phyloP scores from a whole-genome alignment of 164 flowering plant genomes.

The Vitis riparia region DNA sequence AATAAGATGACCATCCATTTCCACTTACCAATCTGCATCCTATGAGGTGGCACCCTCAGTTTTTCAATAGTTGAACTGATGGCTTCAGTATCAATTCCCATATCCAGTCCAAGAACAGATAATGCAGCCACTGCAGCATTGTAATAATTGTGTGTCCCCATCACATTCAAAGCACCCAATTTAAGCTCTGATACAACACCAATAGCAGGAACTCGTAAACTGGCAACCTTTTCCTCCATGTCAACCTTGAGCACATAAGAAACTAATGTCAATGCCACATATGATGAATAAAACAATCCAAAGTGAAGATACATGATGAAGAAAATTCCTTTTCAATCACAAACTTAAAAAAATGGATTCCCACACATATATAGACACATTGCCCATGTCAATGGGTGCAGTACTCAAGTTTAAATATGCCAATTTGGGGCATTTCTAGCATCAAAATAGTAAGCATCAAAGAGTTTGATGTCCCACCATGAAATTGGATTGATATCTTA shows the following conservation, averaged over 20 bases:
- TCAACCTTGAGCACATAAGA: conserved; percentile 30
- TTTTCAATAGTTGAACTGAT: conserved; percentile 27
- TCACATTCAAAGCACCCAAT: conserved; percentile 27
- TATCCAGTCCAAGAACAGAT: conserved; percentile 33
- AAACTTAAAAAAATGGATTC: background rate
- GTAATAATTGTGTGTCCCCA: conserved; percentile 40
- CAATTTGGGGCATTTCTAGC: no score
- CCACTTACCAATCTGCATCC: conserved; percentile 44
- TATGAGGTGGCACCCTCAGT: conserved; percentile 34
- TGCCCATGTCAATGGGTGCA: no score
- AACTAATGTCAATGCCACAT: conserved; percentile 9
- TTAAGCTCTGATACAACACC: conserved; percentile 27
- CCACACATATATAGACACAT: background rate
- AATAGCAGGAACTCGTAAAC: conserved; percentile 31
- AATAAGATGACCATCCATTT: background rate
- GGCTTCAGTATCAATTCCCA: conserved; percentile 33
- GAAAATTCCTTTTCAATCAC: background rate
- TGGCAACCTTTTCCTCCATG: conserved; percentile 30
- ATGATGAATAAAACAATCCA: background rate
- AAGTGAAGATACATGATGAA: background rate
- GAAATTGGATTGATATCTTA: no score
- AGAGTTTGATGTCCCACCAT: no score
- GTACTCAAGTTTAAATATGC: no score
- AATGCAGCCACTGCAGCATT: conserved; percentile 53
- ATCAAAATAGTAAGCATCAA: background rate